Percentiles rank a stretch among this genome's conserved stretches.
These are phyloP conservation scores for Meredithiella fracta DNA, from an alignment of 2,329 filamentous ascomycete species.

Conservation along the genomic window DNA sequence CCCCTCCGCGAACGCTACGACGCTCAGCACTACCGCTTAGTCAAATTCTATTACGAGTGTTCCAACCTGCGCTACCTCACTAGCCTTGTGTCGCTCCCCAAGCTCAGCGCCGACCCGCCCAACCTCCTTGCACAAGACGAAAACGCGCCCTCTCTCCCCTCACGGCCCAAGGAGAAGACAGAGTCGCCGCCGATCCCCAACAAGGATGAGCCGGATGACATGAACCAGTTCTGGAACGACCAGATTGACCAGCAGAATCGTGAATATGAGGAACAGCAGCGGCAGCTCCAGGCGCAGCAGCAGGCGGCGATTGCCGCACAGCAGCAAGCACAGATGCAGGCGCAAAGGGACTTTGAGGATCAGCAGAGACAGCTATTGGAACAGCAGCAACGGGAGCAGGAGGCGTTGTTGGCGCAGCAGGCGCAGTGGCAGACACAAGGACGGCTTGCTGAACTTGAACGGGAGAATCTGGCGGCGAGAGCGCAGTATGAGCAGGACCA, in stretches of 20 bases:
- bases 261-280: conserved; percentile 89
- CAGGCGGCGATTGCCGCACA: conserved; percentile 67
- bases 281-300: conserved; percentile 72
- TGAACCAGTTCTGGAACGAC: conserved; percentile 95
- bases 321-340: conserved; percentile 65
- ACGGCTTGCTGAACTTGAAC: conserved; percentile 85
- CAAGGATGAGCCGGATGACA: conserved; percentile 68
- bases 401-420: conserved; percentile 76
- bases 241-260: conserved; percentile 82
- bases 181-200: conserved; percentile 53
- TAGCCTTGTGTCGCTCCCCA: conserved; percentile 88
- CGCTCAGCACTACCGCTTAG: conserved; percentile 87
- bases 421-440: conserved; percentile 89
- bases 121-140: conserved; percentile 78
- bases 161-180: conserved; percentile 53
- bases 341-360: conserved; percentile 90
- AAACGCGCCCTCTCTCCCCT: conserved; percentile 64
- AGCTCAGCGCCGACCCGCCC: conserved; percentile 84
- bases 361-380: conserved; percentile 78
- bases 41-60: conserved; percentile 98
- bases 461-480: conserved; percentile 82
- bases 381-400: conserved; percentile 79
- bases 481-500: conserved; percentile 97
- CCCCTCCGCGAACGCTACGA: conserved; percentile 80
- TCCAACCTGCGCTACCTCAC: conserved; percentile 94